Percentiles rank a stretch among this genome's conserved stretches.
Evolutionary conservation across 306 rosid species (phyloP).

Genomic region (Crotalaria pallida): DNA sequence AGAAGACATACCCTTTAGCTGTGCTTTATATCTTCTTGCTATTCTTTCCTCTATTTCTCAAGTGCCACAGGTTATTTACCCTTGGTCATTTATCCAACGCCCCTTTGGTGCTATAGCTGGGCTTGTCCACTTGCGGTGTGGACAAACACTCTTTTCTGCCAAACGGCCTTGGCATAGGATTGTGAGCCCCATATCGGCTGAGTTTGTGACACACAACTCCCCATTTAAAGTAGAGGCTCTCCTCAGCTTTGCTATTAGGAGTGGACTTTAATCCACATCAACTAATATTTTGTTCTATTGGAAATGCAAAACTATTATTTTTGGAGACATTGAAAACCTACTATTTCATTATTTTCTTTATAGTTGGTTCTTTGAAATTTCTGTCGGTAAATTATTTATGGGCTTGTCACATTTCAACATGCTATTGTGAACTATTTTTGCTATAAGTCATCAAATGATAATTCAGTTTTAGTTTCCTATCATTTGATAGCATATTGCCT

Average conservation of each 20-base stretch:
- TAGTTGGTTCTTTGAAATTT: neutral
- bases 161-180: neutral
- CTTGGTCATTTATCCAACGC: neutral
- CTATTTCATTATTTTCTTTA: neutral
- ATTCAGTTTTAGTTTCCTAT: neutral
- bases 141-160: neutral
- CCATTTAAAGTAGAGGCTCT: neutral
- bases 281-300: neutral
- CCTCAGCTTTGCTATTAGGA: neutral
- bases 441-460: neutral
- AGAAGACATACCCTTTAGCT: neutral
- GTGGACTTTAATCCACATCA: neutral
- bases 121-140: neutral
- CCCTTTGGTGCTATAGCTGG: conserved; percentile 3
- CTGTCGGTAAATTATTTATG: neutral
- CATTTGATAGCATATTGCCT: neutral
- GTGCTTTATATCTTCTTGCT: neutral
- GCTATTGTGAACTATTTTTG: neutral
- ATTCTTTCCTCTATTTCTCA: neutral
- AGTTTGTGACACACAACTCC: neutral
- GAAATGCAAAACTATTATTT: neutral
- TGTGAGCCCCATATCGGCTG: conserved; percentile 2
- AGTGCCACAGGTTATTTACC: neutral
- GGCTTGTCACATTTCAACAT: neutral
- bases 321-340: neutral